Base-by-base conservation (phyloP, 768 basidiomycete species). In the Hypsizygus marmoreus region DNA sequence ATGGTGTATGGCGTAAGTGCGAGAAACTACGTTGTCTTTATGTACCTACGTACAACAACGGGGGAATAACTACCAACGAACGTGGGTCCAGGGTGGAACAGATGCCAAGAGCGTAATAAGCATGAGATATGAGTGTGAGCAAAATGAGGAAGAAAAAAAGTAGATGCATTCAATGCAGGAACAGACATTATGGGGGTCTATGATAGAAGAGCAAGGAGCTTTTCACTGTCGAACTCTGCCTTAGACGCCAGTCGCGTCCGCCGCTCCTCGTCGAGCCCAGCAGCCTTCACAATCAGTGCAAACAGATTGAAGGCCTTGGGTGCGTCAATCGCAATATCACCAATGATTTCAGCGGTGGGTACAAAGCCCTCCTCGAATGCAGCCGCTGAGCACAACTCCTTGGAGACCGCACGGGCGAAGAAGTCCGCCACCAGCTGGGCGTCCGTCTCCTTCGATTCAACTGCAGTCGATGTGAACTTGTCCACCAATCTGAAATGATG, bases 261-360 rank as follows among this genome's bases (percentile, higher is more conserved):
- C 40, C 75, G 72, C 50, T 80, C 82, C 49, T 81, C 78, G 52
- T 86, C 81, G 58, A 94, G 66, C 20, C 74, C 75, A 13, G 86
- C 79, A 24, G 82, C 84, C 62, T 79, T 83, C 46, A 95, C 66
- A 71, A 95, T 81, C 48, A 80, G 71, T 10, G 83, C 89, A 63
- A 91, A 83, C 47, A 84, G 79, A 32, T 76, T 64, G 70, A 86
- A 86, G 0, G 93, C 95, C 59, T 85, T 86, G 7, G 95, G 95
- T 35, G 88, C 88, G 63, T 98, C 94, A 55, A 94, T 85, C 23
- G 86, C 84, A 47, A 94, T 79, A 60, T 97, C 94, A 57, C 93
- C 91, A 57, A 98, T 75, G 44, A 84, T 67, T 66, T 92, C 90
- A 20, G 85, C 81, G 40, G 81, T 74, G 0, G 78, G 74, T 35